A percentile compares a stretch with the other conserved stretches of the same genome.
phyloP scores from a whole-genome alignment of 345 rosid genomes.

The Boechera stricta region DNA sequence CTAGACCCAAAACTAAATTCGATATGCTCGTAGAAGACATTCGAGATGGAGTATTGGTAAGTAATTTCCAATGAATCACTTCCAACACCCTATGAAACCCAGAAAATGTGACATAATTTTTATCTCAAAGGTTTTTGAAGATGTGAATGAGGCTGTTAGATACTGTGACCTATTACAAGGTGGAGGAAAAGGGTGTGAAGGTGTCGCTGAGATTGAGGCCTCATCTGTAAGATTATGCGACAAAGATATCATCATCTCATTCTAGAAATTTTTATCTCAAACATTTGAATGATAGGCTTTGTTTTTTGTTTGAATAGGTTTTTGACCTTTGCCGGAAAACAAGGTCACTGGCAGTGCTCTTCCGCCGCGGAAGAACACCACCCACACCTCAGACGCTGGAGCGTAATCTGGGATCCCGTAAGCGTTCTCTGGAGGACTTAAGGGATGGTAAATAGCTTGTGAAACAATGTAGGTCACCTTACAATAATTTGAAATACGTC shows the following conservation, averaged over 20 bases:
- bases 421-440: constrained; percentile 88
- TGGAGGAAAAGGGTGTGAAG: constrained; percentile 96
- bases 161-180: constrained; percentile 94
- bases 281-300: constrained; percentile 8
- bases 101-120: not conserved
- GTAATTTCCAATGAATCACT: constrained; percentile 32
- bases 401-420: constrained; percentile 83
- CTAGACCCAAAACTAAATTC: constrained; percentile 71
- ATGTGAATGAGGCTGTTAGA: constrained; percentile 80
- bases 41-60: constrained; percentile 89
- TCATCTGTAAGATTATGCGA: constrained; percentile 67
- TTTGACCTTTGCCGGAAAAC: constrained; percentile 88
- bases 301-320: constrained; percentile 52
- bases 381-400: constrained; percentile 86
- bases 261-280: not conserved
- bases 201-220: constrained; percentile 94
- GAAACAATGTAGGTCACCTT: not conserved
- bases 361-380: constrained; percentile 86
- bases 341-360: constrained; percentile 82
- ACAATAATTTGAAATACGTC: constrained; percentile 10
- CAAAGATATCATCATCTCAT: not conserved
- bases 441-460: constrained; percentile 45
- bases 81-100: not conserved
- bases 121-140: constrained; percentile 79
- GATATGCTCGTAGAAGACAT: constrained; percentile 96